These are phyloP conservation scores for Podaxis rugospora DNA, from an alignment of 768 basidiomycete species.

Conservation along the genomic window DNA sequence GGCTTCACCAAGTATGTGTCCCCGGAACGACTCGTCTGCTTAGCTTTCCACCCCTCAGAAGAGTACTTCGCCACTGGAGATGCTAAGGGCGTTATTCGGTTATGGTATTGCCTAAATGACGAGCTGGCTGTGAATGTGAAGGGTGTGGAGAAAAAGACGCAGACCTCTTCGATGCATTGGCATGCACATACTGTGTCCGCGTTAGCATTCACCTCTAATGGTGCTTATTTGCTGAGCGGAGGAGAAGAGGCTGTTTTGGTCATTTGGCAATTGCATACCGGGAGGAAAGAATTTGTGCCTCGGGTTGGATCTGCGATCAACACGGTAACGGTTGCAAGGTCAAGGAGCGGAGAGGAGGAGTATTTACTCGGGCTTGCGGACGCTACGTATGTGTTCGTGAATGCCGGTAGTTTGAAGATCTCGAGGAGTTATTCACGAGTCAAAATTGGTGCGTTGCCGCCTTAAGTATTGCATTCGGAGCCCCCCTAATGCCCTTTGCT, in stretches of 20 bases:
- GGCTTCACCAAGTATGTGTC: slow-evolving; percentile 84
- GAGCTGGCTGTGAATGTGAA: slow-evolving; percentile 42
- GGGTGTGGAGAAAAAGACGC: slow-evolving; percentile 73
- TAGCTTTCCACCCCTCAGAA: slow-evolving; percentile 84
- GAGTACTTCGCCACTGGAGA: slow-evolving; percentile 98
- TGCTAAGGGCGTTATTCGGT: slow-evolving; percentile 70
- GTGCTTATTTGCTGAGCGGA: slow-evolving; percentile 88
- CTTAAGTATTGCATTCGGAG: not conserved
- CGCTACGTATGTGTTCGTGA: slow-evolving; percentile 74
- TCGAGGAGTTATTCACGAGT: slow-evolving; percentile 70
- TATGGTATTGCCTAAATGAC: slow-evolving; percentile 91
- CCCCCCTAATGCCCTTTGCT: not conserved
- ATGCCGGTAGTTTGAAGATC: slow-evolving; percentile 66
- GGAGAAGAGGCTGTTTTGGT: slow-evolving; percentile 97
- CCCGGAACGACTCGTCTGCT: slow-evolving; percentile 73
- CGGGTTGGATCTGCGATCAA: slow-evolving; percentile 85
- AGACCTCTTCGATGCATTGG: slow-evolving; percentile 91
- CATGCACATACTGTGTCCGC: slow-evolving; percentile 92
- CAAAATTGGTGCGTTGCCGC: slow-evolving; percentile 57
- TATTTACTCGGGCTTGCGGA: slow-evolving; percentile 82
- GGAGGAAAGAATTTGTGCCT: slow-evolving; percentile 89
- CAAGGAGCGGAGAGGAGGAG: slow-evolving; percentile 66
- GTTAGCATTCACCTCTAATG: slow-evolving; percentile 83
- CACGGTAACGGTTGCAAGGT: slow-evolving; percentile 56
- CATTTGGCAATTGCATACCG: slow-evolving; percentile 90